Percentiles rank a stretch among this genome's conserved stretches.
Conservation (phyloP, 1,139 yeast genomes). For the Diutina ranongensis region DNA sequence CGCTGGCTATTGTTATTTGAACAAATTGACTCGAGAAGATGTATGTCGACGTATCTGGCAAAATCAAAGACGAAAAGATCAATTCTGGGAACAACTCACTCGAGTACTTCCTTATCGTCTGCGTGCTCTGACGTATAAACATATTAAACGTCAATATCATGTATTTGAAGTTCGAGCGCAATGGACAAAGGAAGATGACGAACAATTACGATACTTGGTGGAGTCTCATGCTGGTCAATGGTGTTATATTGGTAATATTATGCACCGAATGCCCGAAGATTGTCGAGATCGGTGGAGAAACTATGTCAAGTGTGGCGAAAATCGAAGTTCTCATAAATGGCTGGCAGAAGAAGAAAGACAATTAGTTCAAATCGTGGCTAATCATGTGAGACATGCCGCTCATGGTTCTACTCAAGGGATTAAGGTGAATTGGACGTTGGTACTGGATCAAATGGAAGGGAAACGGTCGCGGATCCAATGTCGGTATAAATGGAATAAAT, state of each 20-base stretch:
- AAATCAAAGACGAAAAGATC: constrained; percentile 71
- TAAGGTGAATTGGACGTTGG: constrained; percentile 75
- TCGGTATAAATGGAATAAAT: constrained; percentile 86
- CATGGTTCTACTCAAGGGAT: not conserved
- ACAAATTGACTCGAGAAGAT: constrained; percentile 51
- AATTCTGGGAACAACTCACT: constrained; percentile 77
- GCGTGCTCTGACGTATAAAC: constrained; percentile 82
- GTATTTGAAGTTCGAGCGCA: constrained; percentile 78
- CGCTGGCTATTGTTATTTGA: constrained; percentile 50
- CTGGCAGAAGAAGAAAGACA: constrained; percentile 55
- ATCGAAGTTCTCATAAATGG: constrained; percentile 73
- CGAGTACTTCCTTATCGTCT: constrained; percentile 74
- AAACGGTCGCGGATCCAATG: constrained; percentile 84
- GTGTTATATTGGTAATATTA: constrained; percentile 64
- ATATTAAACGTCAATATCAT: constrained; percentile 81
- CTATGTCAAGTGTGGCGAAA: constrained; percentile 79
- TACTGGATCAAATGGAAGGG: constrained; percentile 84
- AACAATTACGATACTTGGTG: constrained; percentile 48
- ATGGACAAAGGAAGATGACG: constrained; percentile 80
- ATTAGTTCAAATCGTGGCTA: constrained; percentile 35
- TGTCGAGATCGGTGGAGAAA: constrained; percentile 95
- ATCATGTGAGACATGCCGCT: not conserved
- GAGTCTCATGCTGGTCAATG: constrained; percentile 67
- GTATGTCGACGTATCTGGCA: constrained; percentile 84
- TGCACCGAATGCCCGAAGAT: constrained; percentile 96